Evolutionary conservation across 306 rosid genomes (phyloP).

Genomic region (Luffa acutangula): DNA sequence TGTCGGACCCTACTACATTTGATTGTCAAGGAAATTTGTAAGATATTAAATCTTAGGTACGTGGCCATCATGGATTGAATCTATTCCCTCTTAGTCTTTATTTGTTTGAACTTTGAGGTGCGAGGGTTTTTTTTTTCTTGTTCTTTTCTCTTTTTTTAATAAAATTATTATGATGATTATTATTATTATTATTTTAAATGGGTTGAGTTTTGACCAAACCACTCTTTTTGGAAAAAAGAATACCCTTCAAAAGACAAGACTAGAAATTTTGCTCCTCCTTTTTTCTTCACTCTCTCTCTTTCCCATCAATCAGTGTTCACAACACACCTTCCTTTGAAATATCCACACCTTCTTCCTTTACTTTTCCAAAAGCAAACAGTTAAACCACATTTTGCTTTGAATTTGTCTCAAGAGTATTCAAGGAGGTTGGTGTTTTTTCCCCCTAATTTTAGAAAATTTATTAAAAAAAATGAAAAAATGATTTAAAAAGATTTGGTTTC

Average conservation of each 20-base stretch:
- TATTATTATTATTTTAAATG: neutral
- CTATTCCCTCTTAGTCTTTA: no score
- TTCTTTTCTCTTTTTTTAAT: no score
- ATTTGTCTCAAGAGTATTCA: neutral
- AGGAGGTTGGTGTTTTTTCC: neutral
- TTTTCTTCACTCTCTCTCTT: neutral
- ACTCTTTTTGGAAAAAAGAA: neutral
- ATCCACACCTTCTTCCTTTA: neutral
- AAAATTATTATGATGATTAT: no score
- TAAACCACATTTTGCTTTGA: neutral
- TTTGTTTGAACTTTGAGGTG: neutral
- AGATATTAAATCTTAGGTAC: no score
- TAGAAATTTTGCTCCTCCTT: neutral
- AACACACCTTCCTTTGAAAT: neutral
- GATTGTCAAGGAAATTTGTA: no score
- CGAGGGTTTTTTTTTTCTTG: neutral
- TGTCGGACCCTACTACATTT: no score
- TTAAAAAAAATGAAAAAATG: neutral
- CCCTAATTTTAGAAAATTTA: neutral
- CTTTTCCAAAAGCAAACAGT: conserved; percentile 7
- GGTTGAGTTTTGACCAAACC: neutral
- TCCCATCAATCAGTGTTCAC: neutral
- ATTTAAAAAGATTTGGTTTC: neutral
- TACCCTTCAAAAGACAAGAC: neutral
- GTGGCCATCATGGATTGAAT: no score